Conservation (phyloP, 2,329 filamentous ascomycete genomes). For the Shiraia bambusicola region DNA sequence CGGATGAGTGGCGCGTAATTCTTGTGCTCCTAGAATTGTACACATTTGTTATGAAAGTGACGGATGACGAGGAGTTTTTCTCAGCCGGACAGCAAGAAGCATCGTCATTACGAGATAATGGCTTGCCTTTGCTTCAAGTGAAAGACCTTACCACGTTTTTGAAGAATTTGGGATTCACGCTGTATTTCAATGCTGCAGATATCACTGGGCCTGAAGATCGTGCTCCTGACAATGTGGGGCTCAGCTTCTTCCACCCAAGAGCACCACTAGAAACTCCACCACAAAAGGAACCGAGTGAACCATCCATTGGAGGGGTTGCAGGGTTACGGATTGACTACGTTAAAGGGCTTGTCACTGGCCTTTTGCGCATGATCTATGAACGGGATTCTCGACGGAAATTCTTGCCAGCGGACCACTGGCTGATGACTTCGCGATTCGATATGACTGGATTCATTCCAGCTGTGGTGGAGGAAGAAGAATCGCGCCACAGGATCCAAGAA, state of each 20-base stretch:
- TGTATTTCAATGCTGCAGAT: slow-evolving; percentile 81
- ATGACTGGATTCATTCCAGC: slow-evolving; percentile 85
- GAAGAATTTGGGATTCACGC: slow-evolving; percentile 84
- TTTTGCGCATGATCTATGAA: slow-evolving; percentile 87
- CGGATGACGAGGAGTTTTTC: slow-evolving; percentile 96
- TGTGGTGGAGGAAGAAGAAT: slow-evolving; percentile 85
- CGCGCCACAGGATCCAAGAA: slow-evolving; percentile 66
- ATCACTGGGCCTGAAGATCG: slow-evolving; percentile 51
- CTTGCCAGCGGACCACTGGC: slow-evolving; percentile 81
- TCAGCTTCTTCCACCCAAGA: slow-evolving; percentile 40
- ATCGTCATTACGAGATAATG: slow-evolving; percentile 55
- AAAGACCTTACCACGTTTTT: slow-evolving; percentile 77
- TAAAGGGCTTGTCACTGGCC: slow-evolving; percentile 74
- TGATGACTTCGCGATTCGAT: slow-evolving; percentile 86
- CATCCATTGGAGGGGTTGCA: slow-evolving; percentile 61
- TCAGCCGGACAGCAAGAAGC: slow-evolving; percentile 50
- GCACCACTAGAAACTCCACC: slow-evolving; percentile 17
- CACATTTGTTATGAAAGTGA: slow-evolving; percentile 86
- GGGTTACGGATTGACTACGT: slow-evolving; percentile 78
- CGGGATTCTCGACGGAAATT: slow-evolving; percentile 87
- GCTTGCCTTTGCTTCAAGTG: slow-evolving; percentile 70
- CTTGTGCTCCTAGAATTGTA: slow-evolving; percentile 93
- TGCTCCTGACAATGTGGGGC: slow-evolving; percentile 49
- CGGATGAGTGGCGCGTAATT: slow-evolving; percentile 82
- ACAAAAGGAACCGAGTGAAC: slow-evolving; percentile 37